A percentile compares a stretch with the other conserved stretches of the same genome.
Conservation (phyloP, 2,329 filamentous ascomycete genomes). For the Colletotrichum brevisporum region DNA sequence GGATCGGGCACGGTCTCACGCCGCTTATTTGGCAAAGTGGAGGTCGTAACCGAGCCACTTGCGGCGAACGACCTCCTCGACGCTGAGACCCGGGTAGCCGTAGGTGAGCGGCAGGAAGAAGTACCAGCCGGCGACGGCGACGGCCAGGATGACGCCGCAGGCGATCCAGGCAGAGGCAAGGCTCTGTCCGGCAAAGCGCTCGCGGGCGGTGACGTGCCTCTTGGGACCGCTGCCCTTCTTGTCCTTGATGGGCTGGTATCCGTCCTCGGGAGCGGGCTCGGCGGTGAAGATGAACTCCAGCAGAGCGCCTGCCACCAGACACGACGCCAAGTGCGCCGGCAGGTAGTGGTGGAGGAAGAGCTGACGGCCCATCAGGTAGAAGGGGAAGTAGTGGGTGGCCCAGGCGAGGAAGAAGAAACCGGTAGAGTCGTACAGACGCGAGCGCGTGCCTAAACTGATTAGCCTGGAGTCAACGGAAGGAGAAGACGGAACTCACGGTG, state of each 20-base stretch:
- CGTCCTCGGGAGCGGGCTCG: slow-evolving; percentile 77
- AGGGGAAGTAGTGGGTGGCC: slow-evolving; percentile 97
- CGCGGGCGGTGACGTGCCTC: slow-evolving; percentile 82
- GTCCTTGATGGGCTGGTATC: slow-evolving; percentile 60
- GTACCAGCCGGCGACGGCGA: slow-evolving; percentile 83
- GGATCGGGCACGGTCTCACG: not conserved
- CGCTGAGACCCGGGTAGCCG: slow-evolving; percentile 88
- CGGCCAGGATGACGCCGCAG: slow-evolving; percentile 75
- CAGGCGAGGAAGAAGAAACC: slow-evolving; percentile 99
- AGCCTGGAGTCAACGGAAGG: slow-evolving; percentile 42
- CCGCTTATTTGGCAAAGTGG: slow-evolving; percentile 94
- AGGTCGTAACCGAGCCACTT: slow-evolving; percentile 98
- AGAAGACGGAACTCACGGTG: slow-evolving; percentile 76
- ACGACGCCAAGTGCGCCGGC: slow-evolving; percentile 91
- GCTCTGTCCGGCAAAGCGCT: slow-evolving; percentile 85
- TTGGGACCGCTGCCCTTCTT: slow-evolving; percentile 60
- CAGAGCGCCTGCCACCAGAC: slow-evolving; percentile 89
- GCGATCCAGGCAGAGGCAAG: slow-evolving; percentile 86
- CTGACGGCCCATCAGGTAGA: slow-evolving; percentile 98
- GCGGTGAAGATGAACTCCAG: slow-evolving; percentile 97
- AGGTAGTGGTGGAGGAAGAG: slow-evolving; percentile 99
- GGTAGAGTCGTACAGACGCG: slow-evolving; percentile 96
- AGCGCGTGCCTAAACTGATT: slow-evolving; percentile 79
- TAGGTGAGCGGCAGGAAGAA: slow-evolving; percentile 98
- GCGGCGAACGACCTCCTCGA: slow-evolving; percentile 82